Conservation (phyloP, 768 basidiomycete genomes). For the Calvatia gigantea region DNA sequence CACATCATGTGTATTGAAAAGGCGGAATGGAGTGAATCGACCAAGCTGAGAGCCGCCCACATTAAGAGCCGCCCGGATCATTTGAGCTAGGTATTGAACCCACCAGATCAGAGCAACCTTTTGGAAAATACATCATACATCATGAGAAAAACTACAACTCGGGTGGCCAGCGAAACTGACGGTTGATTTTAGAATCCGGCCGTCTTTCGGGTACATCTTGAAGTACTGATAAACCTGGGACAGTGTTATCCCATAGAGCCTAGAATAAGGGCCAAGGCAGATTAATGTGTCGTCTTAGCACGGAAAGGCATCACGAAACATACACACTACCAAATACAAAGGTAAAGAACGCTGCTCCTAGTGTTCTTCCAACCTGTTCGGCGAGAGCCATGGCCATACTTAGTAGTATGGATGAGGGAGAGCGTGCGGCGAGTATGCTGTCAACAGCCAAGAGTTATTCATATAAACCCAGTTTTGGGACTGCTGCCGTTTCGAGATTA, state of each 20-base stretch:
- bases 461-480: neutral
- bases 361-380: neutral
- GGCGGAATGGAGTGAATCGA: slow-evolving; percentile 9
- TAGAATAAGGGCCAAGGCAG: neutral
- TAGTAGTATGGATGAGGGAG: neutral
- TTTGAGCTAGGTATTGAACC: neutral
- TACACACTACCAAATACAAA: slow-evolving; percentile 11
- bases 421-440: neutral
- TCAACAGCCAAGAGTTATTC: neutral
- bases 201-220: slow-evolving; percentile 9
- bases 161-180: neutral
- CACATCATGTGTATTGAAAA: slow-evolving; percentile 12
- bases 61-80: neutral
- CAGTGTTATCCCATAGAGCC: slow-evolving; percentile 9
- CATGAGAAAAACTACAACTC: neutral
- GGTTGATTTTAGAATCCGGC: neutral
- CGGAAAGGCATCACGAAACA: neutral
- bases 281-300: neutral
- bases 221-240: slow-evolving; percentile 10
- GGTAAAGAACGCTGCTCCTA: slow-evolving; percentile 11
- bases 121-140: neutral
- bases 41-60: neutral
- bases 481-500: neutral
- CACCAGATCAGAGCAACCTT: slow-evolving; percentile 10
- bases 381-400: neutral